These are phyloP conservation scores for Miscanthus sacchariflorus DNA, from an alignment of 202 grass and related monocot genomes.

Conservation along the genomic window DNA sequence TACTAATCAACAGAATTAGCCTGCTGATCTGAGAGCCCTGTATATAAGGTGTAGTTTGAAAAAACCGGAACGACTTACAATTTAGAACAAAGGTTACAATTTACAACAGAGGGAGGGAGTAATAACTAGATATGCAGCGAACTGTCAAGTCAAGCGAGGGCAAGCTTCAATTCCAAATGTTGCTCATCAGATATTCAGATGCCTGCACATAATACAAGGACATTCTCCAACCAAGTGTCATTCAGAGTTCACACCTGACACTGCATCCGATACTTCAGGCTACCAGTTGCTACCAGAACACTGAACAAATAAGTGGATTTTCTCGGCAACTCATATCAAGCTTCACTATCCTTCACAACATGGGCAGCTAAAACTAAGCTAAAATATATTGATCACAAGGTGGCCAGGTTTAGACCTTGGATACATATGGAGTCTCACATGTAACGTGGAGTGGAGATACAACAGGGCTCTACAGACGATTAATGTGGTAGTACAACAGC, in stretches of 20 bases:
- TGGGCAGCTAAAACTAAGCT: background rate
- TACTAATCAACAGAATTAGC: too few species aligned
- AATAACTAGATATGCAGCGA: background rate
- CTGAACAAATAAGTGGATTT: background rate
- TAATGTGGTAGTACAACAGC: constrained; percentile 5
- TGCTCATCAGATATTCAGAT: background rate
- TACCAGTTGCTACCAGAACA: background rate
- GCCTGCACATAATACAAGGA: background rate
- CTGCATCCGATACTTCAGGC: background rate
- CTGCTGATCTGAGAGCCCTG: too few species aligned
- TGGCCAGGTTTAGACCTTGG: background rate
- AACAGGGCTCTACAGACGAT: constrained; percentile 6
- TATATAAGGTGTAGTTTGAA: too few species aligned
- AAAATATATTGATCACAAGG: background rate
- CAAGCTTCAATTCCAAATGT: background rate
- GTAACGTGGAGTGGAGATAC: background rate
- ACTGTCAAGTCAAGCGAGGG: too few species aligned
- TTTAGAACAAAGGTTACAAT: too few species aligned
- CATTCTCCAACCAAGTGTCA: background rate
- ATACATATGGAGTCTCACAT: constrained; percentile 19
- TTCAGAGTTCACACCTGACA: background rate
- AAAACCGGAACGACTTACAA: too few species aligned
- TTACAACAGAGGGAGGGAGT: background rate
- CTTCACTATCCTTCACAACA: background rate
- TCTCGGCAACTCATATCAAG: background rate